phyloP scores from a whole-genome alignment of 257 asterid genomes.

The Cruciata laevipes region DNA sequence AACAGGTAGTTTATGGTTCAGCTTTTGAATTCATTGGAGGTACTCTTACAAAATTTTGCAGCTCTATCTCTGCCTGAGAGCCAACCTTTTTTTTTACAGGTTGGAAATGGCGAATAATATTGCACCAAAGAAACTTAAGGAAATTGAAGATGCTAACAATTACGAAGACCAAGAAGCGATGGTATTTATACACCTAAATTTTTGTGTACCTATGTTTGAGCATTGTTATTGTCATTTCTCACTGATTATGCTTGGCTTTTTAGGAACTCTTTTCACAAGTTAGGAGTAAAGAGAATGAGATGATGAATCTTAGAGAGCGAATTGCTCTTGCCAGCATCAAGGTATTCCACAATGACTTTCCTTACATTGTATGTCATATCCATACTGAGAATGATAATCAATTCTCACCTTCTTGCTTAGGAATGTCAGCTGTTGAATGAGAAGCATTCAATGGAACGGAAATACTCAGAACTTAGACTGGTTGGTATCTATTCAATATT shows the following conservation, averaged over 20 bases:
- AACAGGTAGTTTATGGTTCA: slow-evolving; percentile 37
- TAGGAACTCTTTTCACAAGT: slow-evolving; percentile 62
- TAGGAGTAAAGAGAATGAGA: slow-evolving; percentile 66
- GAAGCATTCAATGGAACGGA: slow-evolving; percentile 66
- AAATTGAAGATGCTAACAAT: slow-evolving; percentile 32
- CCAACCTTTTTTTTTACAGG: slow-evolving; percentile 34
- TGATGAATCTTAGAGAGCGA: slow-evolving; percentile 60
- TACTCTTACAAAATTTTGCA: slow-evolving; percentile 12
- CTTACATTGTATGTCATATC: slow-evolving; percentile 1
- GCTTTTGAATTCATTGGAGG: slow-evolving; percentile 11
- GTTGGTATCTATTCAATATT: slow-evolving; percentile 32
- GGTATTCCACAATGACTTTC: slow-evolving; percentile 38
- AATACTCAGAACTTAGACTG: slow-evolving; percentile 84
- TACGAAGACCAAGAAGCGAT: slow-evolving; percentile 57
- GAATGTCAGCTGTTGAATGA: slow-evolving; percentile 78
- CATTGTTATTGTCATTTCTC: slow-evolving; percentile 5
- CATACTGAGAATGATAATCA: not conserved
- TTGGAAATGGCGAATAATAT: slow-evolving; percentile 42
- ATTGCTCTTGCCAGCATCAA: slow-evolving; percentile 74
- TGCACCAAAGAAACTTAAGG: slow-evolving; percentile 38
- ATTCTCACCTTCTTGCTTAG: slow-evolving; percentile 31
- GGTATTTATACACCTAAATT: slow-evolving; percentile 41
- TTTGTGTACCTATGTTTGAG: slow-evolving; percentile 3
- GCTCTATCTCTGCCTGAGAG: slow-evolving; percentile 9
- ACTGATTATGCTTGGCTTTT: slow-evolving; percentile 13